These are phyloP conservation scores for Bipolaris victoriae DNA, from an alignment of 2,329 filamentous ascomycete species.

Conservation along the genomic window DNA sequence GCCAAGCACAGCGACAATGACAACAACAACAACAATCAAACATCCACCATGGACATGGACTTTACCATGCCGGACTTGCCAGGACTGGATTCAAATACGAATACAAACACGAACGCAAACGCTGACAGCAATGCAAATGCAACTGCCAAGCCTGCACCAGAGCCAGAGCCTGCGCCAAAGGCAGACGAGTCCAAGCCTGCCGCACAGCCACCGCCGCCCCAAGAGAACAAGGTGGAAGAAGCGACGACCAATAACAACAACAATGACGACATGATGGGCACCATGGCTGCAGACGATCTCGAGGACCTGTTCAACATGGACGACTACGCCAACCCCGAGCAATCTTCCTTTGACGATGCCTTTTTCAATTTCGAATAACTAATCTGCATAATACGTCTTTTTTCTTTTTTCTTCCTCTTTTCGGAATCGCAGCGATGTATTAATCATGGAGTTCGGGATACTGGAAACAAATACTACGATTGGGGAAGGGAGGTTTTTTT, in stretches of 20 bases:
- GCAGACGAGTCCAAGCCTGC: constrained; percentile 15
- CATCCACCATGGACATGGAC: constrained; percentile 36
- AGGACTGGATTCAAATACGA: constrained; percentile 24
- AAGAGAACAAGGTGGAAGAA: constrained; percentile 12
- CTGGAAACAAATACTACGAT: background rate
- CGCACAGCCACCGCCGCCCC: constrained; percentile 14
- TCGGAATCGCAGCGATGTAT: background rate
- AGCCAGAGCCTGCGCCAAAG: constrained; percentile 17
- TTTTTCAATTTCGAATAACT: constrained; percentile 45
- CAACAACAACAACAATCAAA: constrained; percentile 16
- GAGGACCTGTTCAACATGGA: constrained; percentile 48
- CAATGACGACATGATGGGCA: constrained; percentile 35
- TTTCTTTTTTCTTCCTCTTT: background rate
- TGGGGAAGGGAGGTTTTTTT: background rate
- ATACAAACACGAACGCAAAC: constrained; percentile 13
- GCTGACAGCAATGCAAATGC: background rate
- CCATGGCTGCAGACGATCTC: constrained; percentile 40
- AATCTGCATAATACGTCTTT: no score
- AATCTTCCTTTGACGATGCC: constrained; percentile 48
- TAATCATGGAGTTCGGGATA: background rate
- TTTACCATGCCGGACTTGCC: constrained; percentile 43
- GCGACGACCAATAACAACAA: constrained; percentile 1
- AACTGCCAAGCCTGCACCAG: constrained; percentile 13
- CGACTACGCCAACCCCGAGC: constrained; percentile 42
- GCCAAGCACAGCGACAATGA: constrained; percentile 35